Percentiles rank a stretch among this genome's conserved stretches.
Evolutionary conservation across 139 green algal species (phyloP).

Genomic region (Volvox reticuliferus): DNA sequence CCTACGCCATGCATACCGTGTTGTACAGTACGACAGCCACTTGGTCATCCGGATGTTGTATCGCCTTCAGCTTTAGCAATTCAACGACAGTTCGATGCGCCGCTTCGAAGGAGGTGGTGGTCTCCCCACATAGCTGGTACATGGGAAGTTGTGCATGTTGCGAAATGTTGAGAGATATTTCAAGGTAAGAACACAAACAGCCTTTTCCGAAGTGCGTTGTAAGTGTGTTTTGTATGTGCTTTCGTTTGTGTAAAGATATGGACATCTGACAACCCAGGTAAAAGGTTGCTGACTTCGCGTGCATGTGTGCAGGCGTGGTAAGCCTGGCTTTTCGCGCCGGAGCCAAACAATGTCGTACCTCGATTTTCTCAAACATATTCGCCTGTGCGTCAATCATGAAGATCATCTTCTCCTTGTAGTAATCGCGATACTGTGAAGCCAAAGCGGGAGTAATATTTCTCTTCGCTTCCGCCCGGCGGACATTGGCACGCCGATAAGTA

Average conservation of each 20-base stretch:
- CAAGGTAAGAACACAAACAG: too few relatives aligned
- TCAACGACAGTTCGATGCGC: constrained; percentile 3
- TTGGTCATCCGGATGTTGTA: constrained; percentile 25
- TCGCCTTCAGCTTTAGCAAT: constrained; percentile 25
- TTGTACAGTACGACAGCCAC: constrained; percentile 41
- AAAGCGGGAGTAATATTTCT: too few relatives aligned
- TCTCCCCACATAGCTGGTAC: neutral
- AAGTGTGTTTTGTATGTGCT: too few relatives aligned
- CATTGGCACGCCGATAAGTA: too few relatives aligned
- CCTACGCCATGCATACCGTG: neutral
- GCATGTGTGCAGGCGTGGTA: too few relatives aligned
- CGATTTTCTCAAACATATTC: constrained; percentile 20
- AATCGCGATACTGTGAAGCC: too few relatives aligned
- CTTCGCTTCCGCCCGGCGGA: too few relatives aligned
- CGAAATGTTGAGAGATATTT: neutral
- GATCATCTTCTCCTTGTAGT: constrained; percentile 17
- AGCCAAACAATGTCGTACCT: neutral
- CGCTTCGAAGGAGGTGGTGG: constrained; percentile 25
- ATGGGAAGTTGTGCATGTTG: neutral
- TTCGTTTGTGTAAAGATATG: too few relatives aligned
- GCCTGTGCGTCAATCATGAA: constrained; percentile 33
- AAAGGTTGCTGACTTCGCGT: neutral
- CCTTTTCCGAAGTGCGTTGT: too few relatives aligned
- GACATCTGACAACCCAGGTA: too few relatives aligned
- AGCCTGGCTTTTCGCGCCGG: too few relatives aligned